Conservation (phyloP, 2,329 filamentous ascomycete species). For the Pyrenophora teres region DNA sequence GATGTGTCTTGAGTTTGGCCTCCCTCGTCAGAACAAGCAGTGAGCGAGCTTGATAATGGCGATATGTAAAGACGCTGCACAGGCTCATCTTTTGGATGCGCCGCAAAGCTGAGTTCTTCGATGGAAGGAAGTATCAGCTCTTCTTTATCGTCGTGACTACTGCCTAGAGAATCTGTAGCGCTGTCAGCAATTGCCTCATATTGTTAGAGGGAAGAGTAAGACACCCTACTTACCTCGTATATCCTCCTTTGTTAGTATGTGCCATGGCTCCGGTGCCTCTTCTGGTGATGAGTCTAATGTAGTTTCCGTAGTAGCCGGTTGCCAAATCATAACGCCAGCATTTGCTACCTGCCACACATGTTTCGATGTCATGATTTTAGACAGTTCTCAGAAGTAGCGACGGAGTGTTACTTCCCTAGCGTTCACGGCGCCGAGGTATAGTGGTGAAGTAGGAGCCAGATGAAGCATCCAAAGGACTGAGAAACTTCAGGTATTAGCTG, state of each 20-base stretch:
- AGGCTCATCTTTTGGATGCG: not conserved
- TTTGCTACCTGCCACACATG: not conserved
- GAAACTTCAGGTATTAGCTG: not conserved
- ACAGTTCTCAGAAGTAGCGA: too few species aligned
- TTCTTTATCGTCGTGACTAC: not conserved
- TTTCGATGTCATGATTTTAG: not conserved
- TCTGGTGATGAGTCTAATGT: not conserved
- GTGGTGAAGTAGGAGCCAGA: not conserved
- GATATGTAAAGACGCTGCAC: not conserved
- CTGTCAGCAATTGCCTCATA: not conserved
- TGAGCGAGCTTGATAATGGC: not conserved
- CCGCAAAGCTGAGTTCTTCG: not conserved
- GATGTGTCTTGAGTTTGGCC: not conserved
- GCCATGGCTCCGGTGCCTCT: not conserved
- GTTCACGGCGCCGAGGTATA: not conserved
- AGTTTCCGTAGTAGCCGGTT: not conserved
- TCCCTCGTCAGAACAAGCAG: not conserved
- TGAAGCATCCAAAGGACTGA: not conserved
- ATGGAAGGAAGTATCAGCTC: not conserved
- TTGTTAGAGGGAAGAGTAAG: not conserved
- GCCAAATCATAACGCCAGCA: conserved; percentile 3
- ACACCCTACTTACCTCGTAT: not conserved
- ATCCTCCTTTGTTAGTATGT: not conserved
- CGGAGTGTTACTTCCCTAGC: too few species aligned
- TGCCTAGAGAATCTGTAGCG: not conserved